Base-by-base conservation (phyloP, 345 rosid species). In the Pseudoturritis turrita region DNA sequence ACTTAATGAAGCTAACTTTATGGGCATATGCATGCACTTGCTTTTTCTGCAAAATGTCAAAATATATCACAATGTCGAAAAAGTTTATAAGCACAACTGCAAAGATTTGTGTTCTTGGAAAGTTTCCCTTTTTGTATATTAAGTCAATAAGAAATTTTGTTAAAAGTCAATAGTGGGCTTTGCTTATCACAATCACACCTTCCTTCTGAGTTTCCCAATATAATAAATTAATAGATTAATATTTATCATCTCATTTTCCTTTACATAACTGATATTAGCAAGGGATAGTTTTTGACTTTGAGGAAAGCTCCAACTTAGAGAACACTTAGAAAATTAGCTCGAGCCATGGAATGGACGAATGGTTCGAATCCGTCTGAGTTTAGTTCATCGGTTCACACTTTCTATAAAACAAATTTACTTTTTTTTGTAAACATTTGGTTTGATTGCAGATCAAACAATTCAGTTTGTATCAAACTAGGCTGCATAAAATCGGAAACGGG, bases 11-110 rank as follows among this genome's bases (percentile, higher is more conserved):
- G 39, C 3, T 72, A 55, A 18, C 71, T 73, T 63, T 73, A 64
- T 45, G 71, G 57, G 17, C 58, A 73, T 43, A 45, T 73, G 57
- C 71, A 64, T 73, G 77, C 50, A 73, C 77, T 33, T 55, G 25
- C 69, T 44, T 73, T 64, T 73, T 46, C 18, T 4, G 51, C 71
- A 46, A 55, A 50, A 73, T 73, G 65, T 56, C 59, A 73, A 73
- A 36, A 73, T 63, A 33, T 35, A 35, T 22, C 35, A 62, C 28
- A 22, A 61, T 61, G 44, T 52, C 52, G 58, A 50, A 22, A 28
- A 71, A 51, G 75, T 50, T 71, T 45, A 40, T 9, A 50, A 39
- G 61, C 76, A 43, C 53, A 62, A 53, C 10, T 62, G 45, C 36
- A 53, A 72, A 43, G 36, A 22, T 2, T 37, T 64, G 21, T 33